Conservation (phyloP, 805 yeast species). For the Blastobotrys robertii region DNA sequence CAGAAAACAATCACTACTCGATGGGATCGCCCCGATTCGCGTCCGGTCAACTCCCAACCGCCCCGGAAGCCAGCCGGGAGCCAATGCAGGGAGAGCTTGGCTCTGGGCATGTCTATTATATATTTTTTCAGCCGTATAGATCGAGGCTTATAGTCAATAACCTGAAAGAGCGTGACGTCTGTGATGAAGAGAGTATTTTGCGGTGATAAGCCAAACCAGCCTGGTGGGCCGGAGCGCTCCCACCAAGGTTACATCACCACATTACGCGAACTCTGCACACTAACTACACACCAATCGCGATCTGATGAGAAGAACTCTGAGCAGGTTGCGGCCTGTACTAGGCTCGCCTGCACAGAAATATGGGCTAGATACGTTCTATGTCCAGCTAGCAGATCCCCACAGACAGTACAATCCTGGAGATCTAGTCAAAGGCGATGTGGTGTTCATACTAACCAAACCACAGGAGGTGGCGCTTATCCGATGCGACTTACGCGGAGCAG, state of each 20-base stretch:
- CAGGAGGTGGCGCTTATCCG: slow-evolving; percentile 15
- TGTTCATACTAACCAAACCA: slow-evolving; percentile 22
- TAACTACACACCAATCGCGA: background rate
- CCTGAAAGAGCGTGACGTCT: no score
- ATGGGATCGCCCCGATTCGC: no score
- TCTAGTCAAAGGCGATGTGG: slow-evolving; percentile 28
- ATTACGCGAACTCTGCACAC: background rate
- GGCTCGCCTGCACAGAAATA: slow-evolving; percentile 7
- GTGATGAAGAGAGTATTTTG: no score
- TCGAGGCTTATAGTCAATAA: no score
- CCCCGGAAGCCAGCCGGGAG: no score
- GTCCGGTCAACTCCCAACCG: no score
- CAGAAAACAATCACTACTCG: no score
- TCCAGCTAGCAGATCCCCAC: slow-evolving; percentile 66
- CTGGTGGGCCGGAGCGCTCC: background rate
- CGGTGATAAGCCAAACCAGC: no score
- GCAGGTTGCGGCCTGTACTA: slow-evolving; percentile 14
- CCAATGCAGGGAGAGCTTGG: no score
- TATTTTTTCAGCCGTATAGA: no score
- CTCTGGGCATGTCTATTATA: no score
- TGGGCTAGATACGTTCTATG: slow-evolving; percentile 41
- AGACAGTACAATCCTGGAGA: slow-evolving; percentile 75
- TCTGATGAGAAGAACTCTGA: slow-evolving; percentile 14
- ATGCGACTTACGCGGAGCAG: slow-evolving; percentile 22
- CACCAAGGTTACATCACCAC: background rate